Conservation (phyloP, 2,329 filamentous ascomycete species). For the Colletotrichum chrysophilum region DNA sequence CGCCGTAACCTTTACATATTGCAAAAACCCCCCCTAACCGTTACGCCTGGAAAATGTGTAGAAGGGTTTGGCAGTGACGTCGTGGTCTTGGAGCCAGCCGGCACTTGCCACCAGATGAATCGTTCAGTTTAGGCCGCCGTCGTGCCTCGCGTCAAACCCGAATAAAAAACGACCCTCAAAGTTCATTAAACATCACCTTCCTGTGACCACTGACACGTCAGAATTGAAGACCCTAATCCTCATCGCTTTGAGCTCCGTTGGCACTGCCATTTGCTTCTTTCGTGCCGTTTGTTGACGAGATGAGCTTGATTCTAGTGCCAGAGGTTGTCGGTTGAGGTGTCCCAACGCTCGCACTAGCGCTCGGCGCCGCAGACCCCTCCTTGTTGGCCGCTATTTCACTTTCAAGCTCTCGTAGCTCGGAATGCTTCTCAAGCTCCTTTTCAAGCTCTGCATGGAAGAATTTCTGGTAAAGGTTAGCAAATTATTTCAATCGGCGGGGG, state of each 20-base stretch:
- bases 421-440: conserved; percentile 57
- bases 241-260: conserved; percentile 55
- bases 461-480: conserved; percentile 51
- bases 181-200: conserved; percentile 7
- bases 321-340: conserved; percentile 68
- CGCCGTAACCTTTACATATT: conserved; percentile 25
- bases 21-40: conserved; percentile 19
- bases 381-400: conserved; percentile 38
- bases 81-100: background rate
- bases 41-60: conserved; percentile 20
- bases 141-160: conserved; percentile 23
- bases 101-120: background rate
- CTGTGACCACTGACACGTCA: background rate
- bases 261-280: conserved; percentile 31
- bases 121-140: conserved; percentile 8
- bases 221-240: conserved; percentile 42
- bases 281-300: conserved; percentile 44
- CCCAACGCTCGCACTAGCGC: conserved; percentile 55
- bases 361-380: conserved; percentile 50
- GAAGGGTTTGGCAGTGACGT: background rate
- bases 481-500: background rate
- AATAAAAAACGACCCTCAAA: background rate
- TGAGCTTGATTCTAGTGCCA: conserved; percentile 74
- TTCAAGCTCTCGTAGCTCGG: conserved; percentile 62
- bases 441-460: conserved; percentile 61